A percentile compares a stretch with the other conserved stretches of the same genome.
Evolutionary conservation across 139 green algal genomes (phyloP).

Genomic region (Tetradesmus lagerheimii): DNA sequence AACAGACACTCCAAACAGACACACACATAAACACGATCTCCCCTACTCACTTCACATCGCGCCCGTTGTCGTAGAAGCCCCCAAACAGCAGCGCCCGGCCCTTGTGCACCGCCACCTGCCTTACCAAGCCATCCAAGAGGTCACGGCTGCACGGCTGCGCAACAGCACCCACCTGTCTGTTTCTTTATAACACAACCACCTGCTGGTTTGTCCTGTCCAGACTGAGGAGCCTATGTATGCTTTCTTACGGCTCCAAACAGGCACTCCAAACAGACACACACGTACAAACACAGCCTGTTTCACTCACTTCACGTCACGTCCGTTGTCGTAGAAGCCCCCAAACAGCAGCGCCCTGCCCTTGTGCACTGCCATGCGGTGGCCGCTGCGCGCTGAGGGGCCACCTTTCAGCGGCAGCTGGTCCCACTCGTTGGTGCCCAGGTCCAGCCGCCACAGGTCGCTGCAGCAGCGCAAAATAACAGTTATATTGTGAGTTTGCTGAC

Average conservation of each 20-base stretch:
- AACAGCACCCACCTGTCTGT: too few relatives aligned
- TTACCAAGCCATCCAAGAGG: too few relatives aligned
- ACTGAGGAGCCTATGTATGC: too few relatives aligned
- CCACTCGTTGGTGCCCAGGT: constrained; percentile 90
- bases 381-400: constrained; percentile 85
- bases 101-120: constrained; percentile 84
- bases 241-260: constrained; percentile 68
- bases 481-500: too few relatives aligned
- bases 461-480: not conserved
- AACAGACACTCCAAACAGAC: not conserved
- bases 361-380: constrained; percentile 87
- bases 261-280: not conserved
- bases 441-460: constrained; percentile 94
- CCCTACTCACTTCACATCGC: constrained; percentile 69
- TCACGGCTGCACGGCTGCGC: too few relatives aligned
- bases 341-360: constrained; percentile 91
- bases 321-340: constrained; percentile 96
- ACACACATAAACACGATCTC: too few relatives aligned
- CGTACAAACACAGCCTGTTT: not conserved
- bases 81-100: constrained; percentile 90
- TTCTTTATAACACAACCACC: too few relatives aligned
- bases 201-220: too few relatives aligned
- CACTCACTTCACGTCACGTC: constrained; percentile 70
- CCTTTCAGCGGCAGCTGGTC: constrained; percentile 87
- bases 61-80: constrained; percentile 94